phyloP scores from a whole-genome alignment of 768 basidiomycete genomes.

The Boletus rufocinnamomeus region DNA sequence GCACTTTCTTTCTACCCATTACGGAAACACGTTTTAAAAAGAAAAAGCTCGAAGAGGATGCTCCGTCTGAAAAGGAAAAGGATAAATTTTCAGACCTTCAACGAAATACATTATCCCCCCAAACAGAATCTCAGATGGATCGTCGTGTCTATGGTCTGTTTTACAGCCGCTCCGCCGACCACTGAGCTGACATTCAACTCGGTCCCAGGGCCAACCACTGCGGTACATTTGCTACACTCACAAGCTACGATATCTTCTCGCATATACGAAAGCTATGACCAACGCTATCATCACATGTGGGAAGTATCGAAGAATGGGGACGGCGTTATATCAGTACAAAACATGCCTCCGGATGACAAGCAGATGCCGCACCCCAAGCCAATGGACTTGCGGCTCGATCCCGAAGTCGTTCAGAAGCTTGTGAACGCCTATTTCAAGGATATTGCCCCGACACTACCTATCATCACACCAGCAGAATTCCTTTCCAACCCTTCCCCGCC shows the following conservation, averaged over 20 bases:
- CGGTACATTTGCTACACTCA: constrained; percentile 87
- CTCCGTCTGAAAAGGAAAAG: constrained; percentile 41
- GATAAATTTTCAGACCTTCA: constrained; percentile 33
- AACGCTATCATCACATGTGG: constrained; percentile 85
- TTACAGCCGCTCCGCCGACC: constrained; percentile 12
- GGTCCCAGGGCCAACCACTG: constrained; percentile 77
- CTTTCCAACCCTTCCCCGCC: constrained; percentile 71
- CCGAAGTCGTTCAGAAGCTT: constrained; percentile 75
- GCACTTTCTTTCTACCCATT: constrained; percentile 97
- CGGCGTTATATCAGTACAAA: constrained; percentile 82
- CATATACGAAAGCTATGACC: constrained; percentile 85
- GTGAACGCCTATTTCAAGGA: constrained; percentile 91
- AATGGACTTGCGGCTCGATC: constrained; percentile 72
- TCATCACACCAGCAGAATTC: constrained; percentile 89
- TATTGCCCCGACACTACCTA: constrained; percentile 85
- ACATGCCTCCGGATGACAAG: constrained; percentile 58
- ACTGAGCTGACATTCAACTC: constrained; percentile 35
- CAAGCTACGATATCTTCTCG: constrained; percentile 83
- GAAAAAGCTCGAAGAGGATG: constrained; percentile 80
- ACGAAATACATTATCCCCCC: constrained; percentile 45
- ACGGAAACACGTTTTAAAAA: constrained; percentile 99
- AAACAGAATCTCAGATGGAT: constrained; percentile 53
- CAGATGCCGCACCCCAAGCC: constrained; percentile 59
- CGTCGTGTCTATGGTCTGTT: constrained; percentile 63
- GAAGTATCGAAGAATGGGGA: constrained; percentile 83